These are phyloP conservation scores for Gnomoniopsis smithogilvyi DNA, from an alignment of 2,329 filamentous ascomycete species.

Conservation along the genomic window DNA sequence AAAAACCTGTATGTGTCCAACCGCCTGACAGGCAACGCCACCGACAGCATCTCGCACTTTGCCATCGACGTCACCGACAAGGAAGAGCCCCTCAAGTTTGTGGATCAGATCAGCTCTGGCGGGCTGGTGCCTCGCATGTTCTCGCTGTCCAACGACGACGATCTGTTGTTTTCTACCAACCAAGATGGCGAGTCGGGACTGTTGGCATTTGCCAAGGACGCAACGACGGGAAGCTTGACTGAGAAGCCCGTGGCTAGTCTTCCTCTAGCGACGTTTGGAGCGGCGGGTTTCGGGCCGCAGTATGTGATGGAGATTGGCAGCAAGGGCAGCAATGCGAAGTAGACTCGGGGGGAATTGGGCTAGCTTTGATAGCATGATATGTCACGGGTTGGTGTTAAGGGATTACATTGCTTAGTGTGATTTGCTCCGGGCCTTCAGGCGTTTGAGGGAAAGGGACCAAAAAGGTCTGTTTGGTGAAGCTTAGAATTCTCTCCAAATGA, in stretches of 20 bases:
- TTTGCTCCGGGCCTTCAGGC: no score
- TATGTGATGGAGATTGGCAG: slow-evolving; percentile 23
- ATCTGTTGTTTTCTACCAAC: slow-evolving; percentile 44
- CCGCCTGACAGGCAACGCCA: slow-evolving; percentile 41
- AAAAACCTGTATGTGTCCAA: slow-evolving; percentile 49
- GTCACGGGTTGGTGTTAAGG: not conserved
- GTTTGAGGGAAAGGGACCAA: no score
- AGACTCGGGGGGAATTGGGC: not conserved
- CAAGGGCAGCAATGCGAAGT: not conserved
- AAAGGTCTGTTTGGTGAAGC: no score
- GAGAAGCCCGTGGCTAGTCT: slow-evolving; percentile 27
- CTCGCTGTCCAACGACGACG: slow-evolving; percentile 33
- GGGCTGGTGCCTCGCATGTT: slow-evolving; percentile 46
- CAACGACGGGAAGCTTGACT: slow-evolving; percentile 27
- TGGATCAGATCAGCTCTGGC: slow-evolving; percentile 30
- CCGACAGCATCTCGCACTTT: slow-evolving; percentile 48
- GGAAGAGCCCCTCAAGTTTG: slow-evolving; percentile 31
- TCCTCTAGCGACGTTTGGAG: slow-evolving; percentile 25
- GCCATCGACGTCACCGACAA: slow-evolving; percentile 24
- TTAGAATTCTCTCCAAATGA: no score
- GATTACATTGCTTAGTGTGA: not conserved
- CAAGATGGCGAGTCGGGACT: slow-evolving; percentile 38
- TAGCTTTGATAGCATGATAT: not conserved
- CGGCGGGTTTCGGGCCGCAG: slow-evolving; percentile 27
- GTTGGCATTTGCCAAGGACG: slow-evolving; percentile 33